Evolutionary conservation across 2,329 filamentous ascomycete genomes (phyloP), one percentile per base, ranked within the genome.

Genomic region (Macroventuria anomochaeta): DNA sequence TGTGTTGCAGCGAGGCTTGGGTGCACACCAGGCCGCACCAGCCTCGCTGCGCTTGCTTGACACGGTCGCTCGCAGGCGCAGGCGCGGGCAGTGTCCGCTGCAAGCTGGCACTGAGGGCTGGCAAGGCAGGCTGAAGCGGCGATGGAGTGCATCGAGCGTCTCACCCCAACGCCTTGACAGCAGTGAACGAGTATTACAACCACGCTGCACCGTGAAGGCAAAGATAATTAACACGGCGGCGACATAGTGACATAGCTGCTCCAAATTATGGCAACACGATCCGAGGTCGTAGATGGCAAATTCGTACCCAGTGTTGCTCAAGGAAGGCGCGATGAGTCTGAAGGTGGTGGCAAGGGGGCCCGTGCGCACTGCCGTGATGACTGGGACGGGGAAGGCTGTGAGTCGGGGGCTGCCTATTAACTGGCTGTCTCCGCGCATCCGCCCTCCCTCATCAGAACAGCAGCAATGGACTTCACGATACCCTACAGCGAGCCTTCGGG

Each of bases 391-490:
- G 50, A 54, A 56, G 57, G 58, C 47, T 59, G 56, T 58, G 44
- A 43, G 47, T 55, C 49, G 59, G 62, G 59, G 43, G 51, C 44
- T 64, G 60, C 61, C 64, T 67, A 66, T 66, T 66, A 66, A 60
- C 63, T 67, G 59, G 59, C 64, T 55, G 60, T 59, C 34, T 56
- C 62, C 63, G 61, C 63, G 62, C 61, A 65, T 60, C 60, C 55
- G 56, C 60, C 41, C 62, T 53, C 59, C 57, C 58, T 55, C 63
- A 60, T 60, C 63, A 65, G 63, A 58, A 65, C 61, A 68, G 64
- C 57, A 72, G 62, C 60, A 62, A 72, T 72, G 70, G 62, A 68
- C 61, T 64, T 66, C 61, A 68, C 67, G 56, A 72, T 66, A 62
- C 59, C 68, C 53, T 58, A 58, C 47, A 60, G 58, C 64, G 63